Evolutionary conservation across 23 red algal genomes (phyloP).

Genomic region (Cyanidiococcus yangmingshanensis): DNA sequence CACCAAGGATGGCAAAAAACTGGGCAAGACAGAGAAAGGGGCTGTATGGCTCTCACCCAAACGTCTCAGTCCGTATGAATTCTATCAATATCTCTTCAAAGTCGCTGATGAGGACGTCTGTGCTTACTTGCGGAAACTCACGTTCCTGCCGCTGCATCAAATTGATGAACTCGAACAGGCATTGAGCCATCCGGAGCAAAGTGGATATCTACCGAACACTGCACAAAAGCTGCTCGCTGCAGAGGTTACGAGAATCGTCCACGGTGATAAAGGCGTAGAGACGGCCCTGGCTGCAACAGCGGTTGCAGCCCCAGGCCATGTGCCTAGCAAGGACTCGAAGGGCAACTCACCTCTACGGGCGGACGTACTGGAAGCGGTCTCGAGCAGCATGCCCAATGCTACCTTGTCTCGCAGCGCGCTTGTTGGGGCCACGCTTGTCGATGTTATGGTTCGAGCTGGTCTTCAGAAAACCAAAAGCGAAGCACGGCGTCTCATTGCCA

Average conservation of each 20-base stretch:
- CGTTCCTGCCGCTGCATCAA: slow-evolving; percentile 68
- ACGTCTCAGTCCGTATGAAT: slow-evolving; percentile 85
- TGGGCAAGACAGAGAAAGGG: slow-evolving; percentile 87
- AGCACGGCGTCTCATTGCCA: slow-evolving; percentile 68
- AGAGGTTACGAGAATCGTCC: slow-evolving; percentile 79
- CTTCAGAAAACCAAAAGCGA: slow-evolving; percentile 74
- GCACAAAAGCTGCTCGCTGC: slow-evolving; percentile 65
- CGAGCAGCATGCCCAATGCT: slow-evolving; percentile 46
- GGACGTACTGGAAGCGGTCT: slow-evolving; percentile 50
- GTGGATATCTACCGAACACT: slow-evolving; percentile 46
- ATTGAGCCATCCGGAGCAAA: slow-evolving; percentile 17
- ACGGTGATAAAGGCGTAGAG: slow-evolving; percentile 65
- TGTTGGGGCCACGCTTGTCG: slow-evolving; percentile 46
- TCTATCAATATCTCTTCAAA: slow-evolving; percentile 78
- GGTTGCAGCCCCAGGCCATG: slow-evolving; percentile 44
- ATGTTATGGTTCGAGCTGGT: slow-evolving; percentile 68
- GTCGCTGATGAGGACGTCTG: slow-evolving; percentile 66
- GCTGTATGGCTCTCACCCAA: slow-evolving; percentile 71
- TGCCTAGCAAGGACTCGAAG: neutral
- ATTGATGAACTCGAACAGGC: slow-evolving; percentile 45
- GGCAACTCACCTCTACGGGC: slow-evolving; percentile 24
- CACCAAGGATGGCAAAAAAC: slow-evolving; percentile 66
- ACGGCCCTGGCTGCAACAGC: slow-evolving; percentile 61
- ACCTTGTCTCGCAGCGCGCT: slow-evolving; percentile 29
- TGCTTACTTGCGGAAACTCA: slow-evolving; percentile 49